Evolutionary conservation across 2,329 filamentous ascomycete genomes (phyloP), one percentile per base, ranked within the genome.

Genomic region (Aureobasidium sp.): DNA sequence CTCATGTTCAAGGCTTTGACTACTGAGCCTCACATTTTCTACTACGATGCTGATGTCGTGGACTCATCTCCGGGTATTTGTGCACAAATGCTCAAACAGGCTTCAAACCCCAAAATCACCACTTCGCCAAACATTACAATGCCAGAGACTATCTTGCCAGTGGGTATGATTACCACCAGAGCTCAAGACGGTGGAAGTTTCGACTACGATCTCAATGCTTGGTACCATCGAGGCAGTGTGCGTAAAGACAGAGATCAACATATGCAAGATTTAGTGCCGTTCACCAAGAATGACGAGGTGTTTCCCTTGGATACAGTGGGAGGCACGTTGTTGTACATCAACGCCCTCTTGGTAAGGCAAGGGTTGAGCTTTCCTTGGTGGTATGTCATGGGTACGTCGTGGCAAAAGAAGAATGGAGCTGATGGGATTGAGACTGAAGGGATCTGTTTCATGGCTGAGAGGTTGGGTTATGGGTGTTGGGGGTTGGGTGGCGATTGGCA

Each of bases 351-450:
- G 5, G 67, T 80, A 13, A 68, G 75, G 9, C 74, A 76, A 48
- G 78, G 78, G 4, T 67, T 79, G 29, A 69, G 68, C 6, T 79
- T 79, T 59, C 77, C 78, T 7, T 71, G 73, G 13, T 75, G 70
- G 40, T 74, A 76, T 50, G 70, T 78, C 10, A 72, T 77, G 15
- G 77, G 78, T n/a, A 76, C 77, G 10, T 75, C 74, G 2, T 79
- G 76, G 77, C 69, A 70, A 13, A 72, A 72, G n/a, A n/a, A n/a
- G 42, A 29, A 18, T 1, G 78, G 78, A 9, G 76, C 72, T 71
- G 73, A 75, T 20, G 78, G 78, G 1, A 72, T 79, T 27, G 78
- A 79, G 69, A 76, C 77, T 3, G 78, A 80, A 60, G 77, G 78
- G 0, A 67, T 80, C n/a, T 79, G 77, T 68, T 80, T 78, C 23